Evolutionary conservation across 768 basidiomycete genomes (phyloP).

Genomic region (Tulasnella sp.): DNA sequence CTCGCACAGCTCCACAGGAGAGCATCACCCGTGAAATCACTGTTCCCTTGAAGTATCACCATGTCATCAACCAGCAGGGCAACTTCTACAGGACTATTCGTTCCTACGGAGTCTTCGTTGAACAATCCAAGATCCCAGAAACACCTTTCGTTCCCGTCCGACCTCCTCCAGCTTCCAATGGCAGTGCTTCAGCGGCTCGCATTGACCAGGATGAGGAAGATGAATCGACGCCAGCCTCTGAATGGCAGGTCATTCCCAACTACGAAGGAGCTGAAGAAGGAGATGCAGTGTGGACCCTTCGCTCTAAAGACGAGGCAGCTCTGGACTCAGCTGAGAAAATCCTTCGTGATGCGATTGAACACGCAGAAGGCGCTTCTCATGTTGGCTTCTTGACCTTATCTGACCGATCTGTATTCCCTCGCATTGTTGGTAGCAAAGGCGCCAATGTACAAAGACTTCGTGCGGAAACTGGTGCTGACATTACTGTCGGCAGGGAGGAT

Average conservation of each 20-base stretch:
- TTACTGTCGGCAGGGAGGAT: conserved; percentile 79
- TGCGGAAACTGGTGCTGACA: conserved; percentile 81
- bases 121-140: conserved; percentile 53
- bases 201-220: conserved; percentile 69
- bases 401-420: conserved; percentile 76
- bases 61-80: conserved; percentile 77
- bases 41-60: conserved; percentile 79
- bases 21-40: conserved; percentile 42
- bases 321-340: conserved; percentile 62
- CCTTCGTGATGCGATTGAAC: conserved; percentile 54
- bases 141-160: conserved; percentile 48
- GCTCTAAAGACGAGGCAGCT: conserved; percentile 60
- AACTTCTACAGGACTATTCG: conserved; percentile 76
- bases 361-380: conserved; percentile 59
- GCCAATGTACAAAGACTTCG: conserved; percentile 80
- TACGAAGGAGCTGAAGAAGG: conserved; percentile 75
- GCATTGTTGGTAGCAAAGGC: conserved; percentile 87
- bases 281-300: conserved; percentile 73
- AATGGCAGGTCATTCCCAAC: conserved; percentile 70
- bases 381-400: conserved; percentile 75
- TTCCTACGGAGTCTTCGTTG: conserved; percentile 68
- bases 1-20: conserved; percentile 25
- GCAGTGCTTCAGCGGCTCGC: conserved; percentile 42
- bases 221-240: conserved; percentile 21
- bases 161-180: conserved; percentile 30